A percentile compares a stretch with the other conserved stretches of the same genome.
phyloP scores from a whole-genome alignment of 2,329 filamentous ascomycete species.

The Pseudogymnoascus sp. region DNA sequence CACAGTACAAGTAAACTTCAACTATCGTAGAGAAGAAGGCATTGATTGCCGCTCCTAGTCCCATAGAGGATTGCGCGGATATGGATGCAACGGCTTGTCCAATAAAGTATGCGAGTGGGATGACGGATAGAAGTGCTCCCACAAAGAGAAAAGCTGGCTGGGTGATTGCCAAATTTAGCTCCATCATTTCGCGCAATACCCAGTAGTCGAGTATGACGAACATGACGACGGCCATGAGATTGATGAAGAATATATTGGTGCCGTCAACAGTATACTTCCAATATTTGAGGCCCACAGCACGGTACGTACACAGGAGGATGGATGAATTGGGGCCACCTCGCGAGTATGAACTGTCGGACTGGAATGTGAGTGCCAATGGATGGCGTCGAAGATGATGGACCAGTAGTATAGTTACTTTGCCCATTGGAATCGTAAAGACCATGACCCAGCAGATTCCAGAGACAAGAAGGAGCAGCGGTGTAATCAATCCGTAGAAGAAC shows the following conservation, averaged over 20 bases:
- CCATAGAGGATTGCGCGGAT: slow-evolving; percentile 97
- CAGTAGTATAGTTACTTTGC: slow-evolving; percentile 81
- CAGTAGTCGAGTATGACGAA: slow-evolving; percentile 94
- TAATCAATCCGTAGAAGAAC: slow-evolving; percentile 90
- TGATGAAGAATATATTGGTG: slow-evolving; percentile 98
- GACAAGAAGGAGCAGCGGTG: slow-evolving; percentile 74
- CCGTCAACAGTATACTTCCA: slow-evolving; percentile 99
- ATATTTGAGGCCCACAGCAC: slow-evolving; percentile 86
- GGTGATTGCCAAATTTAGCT: slow-evolving; percentile 64
- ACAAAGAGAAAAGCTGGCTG: slow-evolving; percentile 79
- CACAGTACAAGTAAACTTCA: slow-evolving; percentile 94
- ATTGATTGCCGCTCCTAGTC: slow-evolving; percentile 90
- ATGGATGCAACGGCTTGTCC: slow-evolving; percentile 97
- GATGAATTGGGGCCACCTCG: slow-evolving; percentile 68
- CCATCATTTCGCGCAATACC: slow-evolving; percentile 60
- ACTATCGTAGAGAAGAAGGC: slow-evolving; percentile 97
- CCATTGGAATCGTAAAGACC: slow-evolving; percentile 98
- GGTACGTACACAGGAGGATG: slow-evolving; percentile 91
- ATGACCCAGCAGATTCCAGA: slow-evolving; percentile 90
- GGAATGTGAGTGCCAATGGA: slow-evolving; percentile 85
- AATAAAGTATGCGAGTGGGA: slow-evolving; percentile 95
- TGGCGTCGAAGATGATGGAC: slow-evolving; percentile 89
- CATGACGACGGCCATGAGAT: slow-evolving; percentile 83
- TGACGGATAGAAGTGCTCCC: slow-evolving; percentile 79
- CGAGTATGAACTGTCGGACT: slow-evolving; percentile 70